Conservation (phyloP, 441 rosid species). For the Gossypium schwendimanii region DNA sequence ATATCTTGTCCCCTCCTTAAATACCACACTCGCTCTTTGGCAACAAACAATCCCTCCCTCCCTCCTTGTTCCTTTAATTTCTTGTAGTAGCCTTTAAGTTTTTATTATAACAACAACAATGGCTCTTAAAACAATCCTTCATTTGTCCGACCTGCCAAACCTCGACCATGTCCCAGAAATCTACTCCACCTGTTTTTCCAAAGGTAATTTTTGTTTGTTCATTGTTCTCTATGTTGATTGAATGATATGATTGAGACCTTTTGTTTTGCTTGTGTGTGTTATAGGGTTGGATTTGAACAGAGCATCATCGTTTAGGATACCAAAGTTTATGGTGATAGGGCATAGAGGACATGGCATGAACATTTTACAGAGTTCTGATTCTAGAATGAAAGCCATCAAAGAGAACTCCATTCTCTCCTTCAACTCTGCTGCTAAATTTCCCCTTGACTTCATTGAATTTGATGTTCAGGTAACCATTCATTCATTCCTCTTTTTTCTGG, state of each 20-base stretch:
- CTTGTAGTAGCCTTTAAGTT: background rate
- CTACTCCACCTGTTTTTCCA: conserved; percentile 17
- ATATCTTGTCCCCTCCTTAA: conserved; percentile 10
- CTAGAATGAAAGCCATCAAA: conserved; percentile 58
- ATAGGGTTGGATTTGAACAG: conserved; percentile 33
- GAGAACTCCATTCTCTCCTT: conserved; percentile 77
- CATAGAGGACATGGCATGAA: conserved; percentile 94
- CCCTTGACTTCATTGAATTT: conserved; percentile 75
- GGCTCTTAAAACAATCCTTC: conserved; percentile 54
- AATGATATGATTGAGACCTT: background rate
- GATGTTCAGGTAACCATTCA: conserved; percentile 70
- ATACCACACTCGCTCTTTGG: background rate
- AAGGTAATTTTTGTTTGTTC: conserved; percentile 14
- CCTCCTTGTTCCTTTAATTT: background rate
- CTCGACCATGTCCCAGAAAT: conserved; percentile 46
- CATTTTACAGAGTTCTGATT: conserved; percentile 42
- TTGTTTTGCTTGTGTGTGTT: background rate
- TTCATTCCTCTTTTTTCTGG: background rate
- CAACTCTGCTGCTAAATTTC: conserved; percentile 57
- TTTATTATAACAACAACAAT: conserved; percentile 14
- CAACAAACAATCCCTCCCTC: conserved; percentile 1
- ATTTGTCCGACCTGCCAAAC: conserved; percentile 49
- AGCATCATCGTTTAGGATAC: conserved; percentile 29
- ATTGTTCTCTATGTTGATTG: background rate
- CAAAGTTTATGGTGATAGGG: conserved; percentile 74